Conservation (phyloP, 2,329 filamentous ascomycete genomes). For the Parafenestella ontariensis region DNA sequence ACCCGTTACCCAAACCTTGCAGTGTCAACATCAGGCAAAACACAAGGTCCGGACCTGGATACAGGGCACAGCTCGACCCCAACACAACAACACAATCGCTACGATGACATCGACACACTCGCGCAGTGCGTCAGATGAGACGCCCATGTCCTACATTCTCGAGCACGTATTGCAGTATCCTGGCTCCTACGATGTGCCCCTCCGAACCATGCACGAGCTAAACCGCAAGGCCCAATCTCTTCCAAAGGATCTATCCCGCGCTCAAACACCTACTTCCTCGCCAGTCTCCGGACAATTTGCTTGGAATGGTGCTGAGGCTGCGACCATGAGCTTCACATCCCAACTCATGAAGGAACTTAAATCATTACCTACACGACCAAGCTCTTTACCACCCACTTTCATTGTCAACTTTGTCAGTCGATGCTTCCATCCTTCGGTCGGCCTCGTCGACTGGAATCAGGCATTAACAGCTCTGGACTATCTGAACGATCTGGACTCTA, state of each 20-base stretch:
- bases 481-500: conserved; percentile 67
- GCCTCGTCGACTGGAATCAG: conserved; percentile 69
- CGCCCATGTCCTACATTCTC: conserved; percentile 46
- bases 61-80: conserved; percentile 1
- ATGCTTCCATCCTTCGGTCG: conserved; percentile 64
- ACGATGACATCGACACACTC: conserved; percentile 46
- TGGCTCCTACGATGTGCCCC: conserved; percentile 68
- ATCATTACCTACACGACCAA: conserved; percentile 65
- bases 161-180: conserved; percentile 65
- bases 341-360: conserved; percentile 64
- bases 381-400: conserved; percentile 67
- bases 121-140: conserved; percentile 48
- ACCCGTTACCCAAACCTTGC: conserved; percentile 12
- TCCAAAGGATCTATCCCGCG: conserved; percentile 35
- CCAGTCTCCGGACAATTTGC: conserved; percentile 38
- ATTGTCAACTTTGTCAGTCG: conserved; percentile 67
- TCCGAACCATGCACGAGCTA: conserved; percentile 72
- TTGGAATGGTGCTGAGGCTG: conserved; percentile 43
- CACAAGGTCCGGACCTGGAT: conserved; percentile 9
- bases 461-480: conserved; percentile 71
- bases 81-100: conserved; percentile 8
- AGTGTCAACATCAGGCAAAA: conserved; percentile 14
- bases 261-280: conserved; percentile 48
- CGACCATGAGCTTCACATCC: conserved; percentile 57
- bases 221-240: conserved; percentile 62